Evolutionary conservation across 139 green algal species (phyloP).

Genomic region (Auxenochlorella protothecoides): DNA sequence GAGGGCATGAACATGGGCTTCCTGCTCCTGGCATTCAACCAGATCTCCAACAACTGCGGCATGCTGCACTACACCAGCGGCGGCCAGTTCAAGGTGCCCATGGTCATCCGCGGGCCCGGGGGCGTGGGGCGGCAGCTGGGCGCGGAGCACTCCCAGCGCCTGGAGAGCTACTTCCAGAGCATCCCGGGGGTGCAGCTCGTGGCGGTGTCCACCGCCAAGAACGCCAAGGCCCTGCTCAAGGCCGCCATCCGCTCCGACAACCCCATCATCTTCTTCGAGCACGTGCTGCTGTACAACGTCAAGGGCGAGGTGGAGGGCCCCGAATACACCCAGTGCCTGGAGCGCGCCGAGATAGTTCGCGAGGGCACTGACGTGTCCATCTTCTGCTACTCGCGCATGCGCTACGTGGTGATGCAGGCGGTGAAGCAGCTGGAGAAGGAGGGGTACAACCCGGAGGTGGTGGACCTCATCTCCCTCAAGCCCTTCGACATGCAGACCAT

Average conservation of each 20-base stretch:
- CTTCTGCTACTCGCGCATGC: slow-evolving; percentile 93
- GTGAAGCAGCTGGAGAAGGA: slow-evolving; percentile 49
- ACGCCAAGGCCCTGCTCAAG: slow-evolving; percentile 90
- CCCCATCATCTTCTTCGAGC: slow-evolving; percentile 94
- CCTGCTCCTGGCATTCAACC: slow-evolving; percentile 95
- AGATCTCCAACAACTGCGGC: slow-evolving; percentile 96
- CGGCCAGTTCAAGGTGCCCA: slow-evolving; percentile 89
- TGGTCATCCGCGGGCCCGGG: slow-evolving; percentile 76
- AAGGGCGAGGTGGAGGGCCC: slow-evolving; percentile 57
- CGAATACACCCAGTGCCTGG: slow-evolving; percentile 68
- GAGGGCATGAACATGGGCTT: slow-evolving; percentile 99
- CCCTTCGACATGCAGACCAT: slow-evolving; percentile 96
- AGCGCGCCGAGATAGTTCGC: slow-evolving; percentile 71
- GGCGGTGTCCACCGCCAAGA: slow-evolving; percentile 72
- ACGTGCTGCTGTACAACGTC: slow-evolving; percentile 95
- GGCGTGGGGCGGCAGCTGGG: slow-evolving; percentile 89
- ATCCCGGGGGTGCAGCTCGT: slow-evolving; percentile 93
- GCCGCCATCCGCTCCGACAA: slow-evolving; percentile 64
- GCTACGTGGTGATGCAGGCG: slow-evolving; percentile 81
- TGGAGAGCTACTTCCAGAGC: slow-evolving; percentile 95
- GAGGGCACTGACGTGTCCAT: slow-evolving; percentile 81
- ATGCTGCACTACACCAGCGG: slow-evolving; percentile 96
- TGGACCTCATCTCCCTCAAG: slow-evolving; percentile 96
- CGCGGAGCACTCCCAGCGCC: slow-evolving; percentile 89
- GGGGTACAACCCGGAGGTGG: slow-evolving; percentile 85